Conservation (phyloP, 768 basidiomycete species). For the Pleurotus tuber-regium region DNA sequence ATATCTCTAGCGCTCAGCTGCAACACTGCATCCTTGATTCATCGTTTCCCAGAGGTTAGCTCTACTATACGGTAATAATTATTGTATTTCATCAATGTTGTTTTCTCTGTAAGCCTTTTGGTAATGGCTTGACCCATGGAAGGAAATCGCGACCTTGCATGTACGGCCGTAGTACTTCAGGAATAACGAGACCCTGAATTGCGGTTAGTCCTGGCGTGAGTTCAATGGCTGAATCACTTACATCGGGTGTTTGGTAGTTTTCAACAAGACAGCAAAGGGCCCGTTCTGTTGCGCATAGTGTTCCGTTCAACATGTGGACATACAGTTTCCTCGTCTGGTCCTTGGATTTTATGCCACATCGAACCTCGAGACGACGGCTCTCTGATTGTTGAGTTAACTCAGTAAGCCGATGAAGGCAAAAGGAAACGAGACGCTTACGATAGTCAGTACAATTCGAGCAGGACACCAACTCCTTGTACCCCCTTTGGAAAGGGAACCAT, state of each 20-base stretch:
- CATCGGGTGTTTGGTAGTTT: conserved; percentile 95
- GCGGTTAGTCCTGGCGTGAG: conserved; percentile 5
- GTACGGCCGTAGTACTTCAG: conserved; percentile 87
- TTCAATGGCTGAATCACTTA: conserved; percentile 34
- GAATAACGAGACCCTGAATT: conserved; percentile 83
- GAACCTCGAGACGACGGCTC: conserved; percentile 87
- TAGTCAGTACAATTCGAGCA: conserved; percentile 99
- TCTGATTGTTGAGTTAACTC: conserved; percentile 44
- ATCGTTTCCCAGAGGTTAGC: too few species aligned
- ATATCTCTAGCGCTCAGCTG: too few species aligned
- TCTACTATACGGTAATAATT: too few species aligned
- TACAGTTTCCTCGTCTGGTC: conserved; percentile 91
- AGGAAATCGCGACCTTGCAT: conserved; percentile 95
- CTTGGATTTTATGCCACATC: conserved; percentile 88
- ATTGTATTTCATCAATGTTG: conserved; percentile 30
- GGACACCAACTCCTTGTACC: conserved; percentile 95
- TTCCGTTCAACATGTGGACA: conserved; percentile 99
- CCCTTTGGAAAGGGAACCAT: conserved; percentile 98
- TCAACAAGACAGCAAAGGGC: conserved; percentile 97
- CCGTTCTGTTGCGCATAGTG: conserved; percentile 94
- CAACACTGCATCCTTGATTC: too few species aligned
- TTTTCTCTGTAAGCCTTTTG: conserved; percentile 78
- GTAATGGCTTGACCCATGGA: conserved; percentile 79
- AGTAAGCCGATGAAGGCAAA: conserved; percentile 1
- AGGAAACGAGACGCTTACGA: conserved; percentile 55